phyloP scores from a whole-genome alignment of 352 stramenopile species.

The Phytophthora crassamura region DNA sequence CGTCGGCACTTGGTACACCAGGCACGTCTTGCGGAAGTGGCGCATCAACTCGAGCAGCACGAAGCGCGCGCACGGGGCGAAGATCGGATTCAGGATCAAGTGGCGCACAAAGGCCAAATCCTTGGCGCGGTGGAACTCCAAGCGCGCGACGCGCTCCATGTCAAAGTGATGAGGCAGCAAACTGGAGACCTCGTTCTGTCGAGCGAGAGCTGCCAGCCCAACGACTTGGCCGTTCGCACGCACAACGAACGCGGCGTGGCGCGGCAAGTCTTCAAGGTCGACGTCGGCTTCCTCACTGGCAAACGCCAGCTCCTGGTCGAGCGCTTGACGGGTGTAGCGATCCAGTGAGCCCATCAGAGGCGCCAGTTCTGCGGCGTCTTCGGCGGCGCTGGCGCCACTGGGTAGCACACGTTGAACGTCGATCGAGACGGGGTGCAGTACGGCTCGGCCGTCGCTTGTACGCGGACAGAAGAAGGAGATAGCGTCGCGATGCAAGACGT shows the following conservation, averaged over 20 bases:
- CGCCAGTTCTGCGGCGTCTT: constrained; percentile 20
- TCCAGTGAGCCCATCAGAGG: constrained; percentile 33
- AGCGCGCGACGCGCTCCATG: constrained; percentile 68
- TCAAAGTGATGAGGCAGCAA: constrained; percentile 69
- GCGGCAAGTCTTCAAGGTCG: constrained; percentile 72
- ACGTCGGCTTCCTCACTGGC: constrained; percentile 66
- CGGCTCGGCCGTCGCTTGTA: constrained; percentile 27
- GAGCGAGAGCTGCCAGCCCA: constrained; percentile 50
- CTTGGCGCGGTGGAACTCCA: constrained; percentile 73
- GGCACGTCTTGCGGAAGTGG: constrained; percentile 70
- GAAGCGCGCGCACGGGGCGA: constrained; percentile 61
- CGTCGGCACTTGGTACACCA: constrained; percentile 60
- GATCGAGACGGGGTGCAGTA: constrained; percentile 48
- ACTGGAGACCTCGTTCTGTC: constrained; percentile 54
- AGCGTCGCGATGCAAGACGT: constrained; percentile 61
- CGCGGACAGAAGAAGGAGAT: constrained; percentile 61
- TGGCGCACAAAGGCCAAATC: constrained; percentile 68
- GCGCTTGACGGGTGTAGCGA: constrained; percentile 30
- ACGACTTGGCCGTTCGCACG: constrained; percentile 54
- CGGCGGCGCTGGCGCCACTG: constrained; percentile 1
- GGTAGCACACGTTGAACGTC: constrained; percentile 41
- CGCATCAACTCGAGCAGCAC: constrained; percentile 86
- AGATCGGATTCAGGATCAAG: constrained; percentile 82
- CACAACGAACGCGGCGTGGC: constrained; percentile 64
- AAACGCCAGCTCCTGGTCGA: constrained; percentile 45